Evolutionary conservation across 495 filamentous ascomycete genomes (phyloP).

Genomic region (Xylaria castorea): DNA sequence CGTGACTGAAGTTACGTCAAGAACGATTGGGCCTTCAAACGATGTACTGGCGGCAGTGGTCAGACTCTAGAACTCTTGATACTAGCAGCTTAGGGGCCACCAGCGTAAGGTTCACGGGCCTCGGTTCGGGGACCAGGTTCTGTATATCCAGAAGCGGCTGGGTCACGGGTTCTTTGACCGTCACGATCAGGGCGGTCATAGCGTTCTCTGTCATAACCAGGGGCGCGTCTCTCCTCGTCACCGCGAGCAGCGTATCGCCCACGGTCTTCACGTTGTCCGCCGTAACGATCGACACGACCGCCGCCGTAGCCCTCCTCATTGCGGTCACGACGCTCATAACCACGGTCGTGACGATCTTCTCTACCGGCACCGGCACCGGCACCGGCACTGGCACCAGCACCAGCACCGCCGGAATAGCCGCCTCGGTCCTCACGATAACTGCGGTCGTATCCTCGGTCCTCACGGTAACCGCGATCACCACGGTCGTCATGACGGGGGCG

Average conservation of each 20-base stretch:
- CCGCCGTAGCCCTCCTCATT: conserved; percentile 60
- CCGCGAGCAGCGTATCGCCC: conserved; percentile 46
- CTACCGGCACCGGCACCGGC: conserved; percentile 19
- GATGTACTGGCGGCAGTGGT: conserved; percentile 33
- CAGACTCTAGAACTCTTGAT: not conserved
- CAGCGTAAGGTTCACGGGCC: conserved; percentile 65
- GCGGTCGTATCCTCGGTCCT: conserved; percentile 56
- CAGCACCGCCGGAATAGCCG: conserved; percentile 44
- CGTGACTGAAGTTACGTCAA: conserved; percentile 23
- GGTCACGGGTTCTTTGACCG: conserved; percentile 55
- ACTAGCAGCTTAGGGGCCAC: conserved; percentile 40
- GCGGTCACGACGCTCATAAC: conserved; percentile 60
- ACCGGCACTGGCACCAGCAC: conserved; percentile 10
- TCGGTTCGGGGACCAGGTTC: conserved; percentile 68
- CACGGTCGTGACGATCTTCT: conserved; percentile 55
- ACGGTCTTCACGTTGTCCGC: conserved; percentile 53
- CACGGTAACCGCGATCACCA: conserved; percentile 53
- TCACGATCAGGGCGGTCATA: conserved; percentile 61
- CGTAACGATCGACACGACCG: conserved; percentile 63
- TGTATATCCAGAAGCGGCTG: conserved; percentile 59
- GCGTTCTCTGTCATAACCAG: conserved; percentile 61
- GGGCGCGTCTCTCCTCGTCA: conserved; percentile 58
- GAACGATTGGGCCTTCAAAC: conserved; percentile 25
- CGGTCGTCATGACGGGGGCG: conserved; percentile 50
- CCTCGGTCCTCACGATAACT: conserved; percentile 63